These are phyloP conservation scores for Aspergillus cristatus DNA, from an alignment of 495 filamentous ascomycete genomes.

Conservation along the genomic window DNA sequence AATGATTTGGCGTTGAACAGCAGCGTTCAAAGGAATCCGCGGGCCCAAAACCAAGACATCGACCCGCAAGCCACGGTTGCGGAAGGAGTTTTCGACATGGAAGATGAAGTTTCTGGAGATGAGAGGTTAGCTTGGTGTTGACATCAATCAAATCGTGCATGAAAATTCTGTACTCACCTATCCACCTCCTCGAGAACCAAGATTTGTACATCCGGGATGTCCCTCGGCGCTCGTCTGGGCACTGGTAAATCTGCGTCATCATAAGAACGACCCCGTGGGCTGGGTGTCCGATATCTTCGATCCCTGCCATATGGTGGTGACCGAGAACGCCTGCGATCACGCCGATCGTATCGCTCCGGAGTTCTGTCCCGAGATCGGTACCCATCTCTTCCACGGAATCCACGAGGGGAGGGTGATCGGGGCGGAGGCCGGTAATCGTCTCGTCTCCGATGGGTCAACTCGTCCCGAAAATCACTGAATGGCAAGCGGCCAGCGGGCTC, in stretches of 20 bases:
- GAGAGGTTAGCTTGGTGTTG: not conserved
- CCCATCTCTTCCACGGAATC: conserved; percentile 57
- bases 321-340: conserved; percentile 56
- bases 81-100: conserved; percentile 72
- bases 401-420: conserved; percentile 53
- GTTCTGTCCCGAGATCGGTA: conserved; percentile 53
- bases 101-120: conserved; percentile 58
- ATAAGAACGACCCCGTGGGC: conserved; percentile 45
- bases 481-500: conserved; percentile 27
- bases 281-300: conserved; percentile 59
- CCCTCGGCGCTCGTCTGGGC: conserved; percentile 59
- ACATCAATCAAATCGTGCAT: not conserved
- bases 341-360: conserved; percentile 49
- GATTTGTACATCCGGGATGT: conserved; percentile 88
- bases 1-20: conserved; percentile 74
- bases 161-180: conserved; percentile 34
- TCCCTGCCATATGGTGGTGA: conserved; percentile 50
- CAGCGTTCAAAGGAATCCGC: conserved; percentile 63
- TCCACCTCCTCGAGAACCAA: conserved; percentile 73
- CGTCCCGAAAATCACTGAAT: conserved; percentile 42
- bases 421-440: conserved; percentile 54
- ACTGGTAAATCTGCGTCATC: conserved; percentile 60
- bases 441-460: conserved; percentile 38
- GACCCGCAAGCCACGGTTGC: conserved; percentile 56
- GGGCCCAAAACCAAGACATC: conserved; percentile 70